Evolutionary conservation across 345 rosid species (phyloP).

Genomic region (Firmiana major): DNA sequence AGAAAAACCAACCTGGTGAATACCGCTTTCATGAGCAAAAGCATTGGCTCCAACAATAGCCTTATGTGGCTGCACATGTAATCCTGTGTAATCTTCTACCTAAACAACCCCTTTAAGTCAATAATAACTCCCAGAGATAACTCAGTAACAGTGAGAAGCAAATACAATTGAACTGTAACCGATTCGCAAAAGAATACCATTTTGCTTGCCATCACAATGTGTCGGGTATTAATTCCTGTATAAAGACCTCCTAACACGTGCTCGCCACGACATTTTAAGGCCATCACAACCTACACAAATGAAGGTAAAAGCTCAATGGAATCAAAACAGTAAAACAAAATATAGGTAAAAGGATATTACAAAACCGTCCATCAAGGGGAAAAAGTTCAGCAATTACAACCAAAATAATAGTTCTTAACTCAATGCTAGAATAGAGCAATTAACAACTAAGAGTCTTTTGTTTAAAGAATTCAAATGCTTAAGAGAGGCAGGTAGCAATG

Average conservation of each 20-base stretch:
- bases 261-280: slow-evolving; percentile 81
- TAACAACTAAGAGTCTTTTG: not conserved
- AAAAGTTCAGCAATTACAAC: not conserved
- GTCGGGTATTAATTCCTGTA: slow-evolving; percentile 73
- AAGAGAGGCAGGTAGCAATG: not conserved
- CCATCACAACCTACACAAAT: slow-evolving; percentile 72
- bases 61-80: slow-evolving; percentile 89
- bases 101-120: slow-evolving; percentile 21
- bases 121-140: not conserved
- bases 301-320: not conserved
- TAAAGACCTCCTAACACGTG: slow-evolving; percentile 67
- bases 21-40: slow-evolving; percentile 96
- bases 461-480: not conserved
- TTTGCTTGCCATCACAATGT: slow-evolving; percentile 87
- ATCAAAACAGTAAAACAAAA: not conserved
- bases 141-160: not conserved
- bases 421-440: not conserved
- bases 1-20: slow-evolving; percentile 70
- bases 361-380: not conserved
- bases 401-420: not conserved
- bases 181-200: slow-evolving; percentile 49
- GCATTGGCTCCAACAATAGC: slow-evolving; percentile 97
- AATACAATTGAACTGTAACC: not conserved
- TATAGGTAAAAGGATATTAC: not conserved
- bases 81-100: slow-evolving; percentile 94